Evolutionary conservation across 805 yeast species (phyloP).

Genomic region (Schwanniomyces occidentalis): DNA sequence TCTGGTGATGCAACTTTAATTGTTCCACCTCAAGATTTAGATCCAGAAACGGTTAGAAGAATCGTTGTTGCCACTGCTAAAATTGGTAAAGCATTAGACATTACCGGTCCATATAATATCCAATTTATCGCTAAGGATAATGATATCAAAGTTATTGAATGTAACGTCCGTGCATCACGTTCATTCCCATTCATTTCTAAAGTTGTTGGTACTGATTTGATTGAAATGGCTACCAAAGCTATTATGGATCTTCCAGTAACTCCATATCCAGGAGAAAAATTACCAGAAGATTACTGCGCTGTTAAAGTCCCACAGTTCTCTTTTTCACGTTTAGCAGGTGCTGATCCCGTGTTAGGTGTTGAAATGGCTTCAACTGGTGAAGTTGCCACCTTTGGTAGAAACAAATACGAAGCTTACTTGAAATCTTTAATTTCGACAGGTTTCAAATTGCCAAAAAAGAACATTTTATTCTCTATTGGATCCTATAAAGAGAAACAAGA

Average conservation of each 20-base stretch:
- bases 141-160: conserved; percentile 96
- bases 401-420: conserved; percentile 95
- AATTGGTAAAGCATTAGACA: conserved; percentile 91
- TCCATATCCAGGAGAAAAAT: conserved; percentile 86
- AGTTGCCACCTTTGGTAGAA: conserved; percentile 86
- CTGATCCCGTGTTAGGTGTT: conserved; percentile 96
- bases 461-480: conserved; percentile 91
- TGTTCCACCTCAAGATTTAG: conserved; percentile 95
- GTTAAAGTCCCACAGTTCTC: conserved; percentile 98
- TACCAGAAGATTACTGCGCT: conserved; percentile 94
- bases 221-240: conserved; percentile 96
- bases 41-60: conserved; percentile 85
- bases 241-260: conserved; percentile 83
- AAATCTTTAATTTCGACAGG: conserved; percentile 95
- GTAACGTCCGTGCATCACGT: conserved; percentile 99
- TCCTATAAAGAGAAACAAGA: conserved; percentile 96
- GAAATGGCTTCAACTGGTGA: conserved; percentile 99
- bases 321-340: conserved; percentile 94
- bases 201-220: conserved; percentile 93
- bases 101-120: conserved; percentile 96
- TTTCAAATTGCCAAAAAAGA: conserved; percentile 91
- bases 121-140: conserved; percentile 95
- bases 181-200: conserved; percentile 98
- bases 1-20: conserved; percentile 98
- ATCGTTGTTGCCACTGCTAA: conserved; percentile 95